Evolutionary conservation across 2,329 filamentous ascomycete species (phyloP), one percentile per base, ranked within the genome.

Genomic region (Nothomitra cinnamomea): DNA sequence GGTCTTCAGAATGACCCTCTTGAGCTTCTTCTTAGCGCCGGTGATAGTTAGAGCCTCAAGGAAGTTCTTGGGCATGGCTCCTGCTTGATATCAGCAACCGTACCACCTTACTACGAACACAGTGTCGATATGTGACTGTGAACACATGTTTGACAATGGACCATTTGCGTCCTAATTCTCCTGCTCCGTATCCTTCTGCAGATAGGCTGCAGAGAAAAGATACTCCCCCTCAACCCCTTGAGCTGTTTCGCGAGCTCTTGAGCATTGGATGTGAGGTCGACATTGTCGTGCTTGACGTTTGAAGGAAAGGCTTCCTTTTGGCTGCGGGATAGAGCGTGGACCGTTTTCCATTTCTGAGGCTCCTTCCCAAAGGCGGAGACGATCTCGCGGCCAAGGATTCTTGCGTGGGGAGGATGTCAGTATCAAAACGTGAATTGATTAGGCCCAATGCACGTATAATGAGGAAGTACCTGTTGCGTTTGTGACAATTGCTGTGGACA

Each of bases 21-120:
- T 72, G 47, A 76, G 58, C 12, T 65, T 62, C 47, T 65, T 64
- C 36, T 64, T 61, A 2, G 67, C 67, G 0, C 69, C 69, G 1
- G 67, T 71, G 15, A 67, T 65, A 0, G 66, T 64, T 7, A 77
- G 63, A 0, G 72, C 71, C 1, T 62, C 53, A 21, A 76, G 63
- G 61, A 76, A 75, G 60, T 72, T 74, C 42, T 64, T 59, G 4
- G 76, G 64, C 68, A 76, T 70, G 35, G 61, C 63, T 13, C 70
- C 67, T 61, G 40, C 21, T n/a, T 2, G 36, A 15, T 4, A 17
- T 8, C 12, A 28, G 10, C 17, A 35, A 24, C 17, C 22, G n/a
- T 36, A 3, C 7, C 7, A 38, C 35, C n/a, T 24, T n/a, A n/a
- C 48, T 17, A n/a, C 25, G 22, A 28, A 12, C 6, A 32, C 28